A percentile compares a stretch with the other conserved stretches of the same genome.
These are phyloP conservation scores for Oryza australiensis DNA, from an alignment of 176 grass and related monocot genomes.

Conservation along the genomic window DNA sequence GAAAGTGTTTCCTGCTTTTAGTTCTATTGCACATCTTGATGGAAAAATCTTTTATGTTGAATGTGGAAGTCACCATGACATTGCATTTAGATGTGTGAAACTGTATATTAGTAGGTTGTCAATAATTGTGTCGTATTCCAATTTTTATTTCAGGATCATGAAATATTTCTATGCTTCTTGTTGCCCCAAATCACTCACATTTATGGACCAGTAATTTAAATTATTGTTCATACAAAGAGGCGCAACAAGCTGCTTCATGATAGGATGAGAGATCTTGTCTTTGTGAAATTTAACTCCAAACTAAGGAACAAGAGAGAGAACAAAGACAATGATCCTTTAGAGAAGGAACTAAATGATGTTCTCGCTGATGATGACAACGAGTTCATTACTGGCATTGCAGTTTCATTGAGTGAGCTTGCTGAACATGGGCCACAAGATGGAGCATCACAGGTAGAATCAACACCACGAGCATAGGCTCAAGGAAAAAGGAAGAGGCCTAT, in stretches of 20 bases:
- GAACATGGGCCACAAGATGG: neutral
- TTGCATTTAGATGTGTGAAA: no score
- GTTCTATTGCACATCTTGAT: no score
- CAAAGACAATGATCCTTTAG: slow-evolving; percentile 8
- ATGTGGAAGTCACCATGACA: no score
- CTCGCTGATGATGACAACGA: slow-evolving; percentile 1
- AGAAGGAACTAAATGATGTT: neutral
- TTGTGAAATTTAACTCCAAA: slow-evolving; percentile 34
- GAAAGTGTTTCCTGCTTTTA: no score
- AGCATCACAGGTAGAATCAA: neutral
- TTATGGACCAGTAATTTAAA: no score
- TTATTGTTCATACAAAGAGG: neutral
- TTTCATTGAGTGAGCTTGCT: neutral
- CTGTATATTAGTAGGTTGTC: no score
- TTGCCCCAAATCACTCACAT: no score
- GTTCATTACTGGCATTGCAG: neutral
- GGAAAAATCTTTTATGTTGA: no score
- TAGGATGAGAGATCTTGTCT: slow-evolving; percentile 30
- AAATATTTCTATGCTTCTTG: no score
- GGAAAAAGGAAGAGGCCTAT: neutral
- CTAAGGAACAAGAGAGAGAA: slow-evolving; percentile 13
- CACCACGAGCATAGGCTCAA: neutral
- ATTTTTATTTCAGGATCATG: no score
- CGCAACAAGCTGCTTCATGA: neutral
- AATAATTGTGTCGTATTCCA: no score